Evolutionary conservation across 768 basidiomycete species (phyloP).

Genomic region (Tremella yokohamensis): DNA sequence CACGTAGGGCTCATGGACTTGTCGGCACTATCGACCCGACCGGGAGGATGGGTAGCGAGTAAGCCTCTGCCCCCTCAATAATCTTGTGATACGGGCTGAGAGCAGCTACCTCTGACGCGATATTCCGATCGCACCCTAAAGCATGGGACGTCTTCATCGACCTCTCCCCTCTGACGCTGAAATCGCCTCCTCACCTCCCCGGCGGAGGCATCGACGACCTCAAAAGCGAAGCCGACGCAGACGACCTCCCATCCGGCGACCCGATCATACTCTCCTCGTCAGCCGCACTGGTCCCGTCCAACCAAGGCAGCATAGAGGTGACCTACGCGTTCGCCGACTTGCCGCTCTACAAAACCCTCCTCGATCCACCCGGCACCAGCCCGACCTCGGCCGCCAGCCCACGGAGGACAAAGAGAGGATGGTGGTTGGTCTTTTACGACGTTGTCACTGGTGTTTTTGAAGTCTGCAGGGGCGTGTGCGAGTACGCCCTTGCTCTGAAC

Average conservation of each 20-base stretch:
- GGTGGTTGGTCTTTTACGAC: constrained; percentile 41
- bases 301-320: background rate
- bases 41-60: constrained; percentile 49
- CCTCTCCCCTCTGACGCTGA: constrained; percentile 27
- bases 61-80: constrained; percentile 12
- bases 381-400: constrained; percentile 2
- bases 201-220: too few species aligned
- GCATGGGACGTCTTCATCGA: constrained; percentile 47
- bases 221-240: too few species aligned
- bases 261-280: constrained; percentile 10
- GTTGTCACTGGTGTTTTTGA: constrained; percentile 33
- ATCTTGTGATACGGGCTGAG: background rate
- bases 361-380: constrained; percentile 25
- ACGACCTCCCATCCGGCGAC: too few species aligned
- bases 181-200: constrained; percentile 7
- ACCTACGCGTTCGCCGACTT: constrained; percentile 43
- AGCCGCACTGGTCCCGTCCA: constrained; percentile 1
- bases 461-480: constrained; percentile 47
- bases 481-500: constrained; percentile 35
- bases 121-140: constrained; percentile 38
- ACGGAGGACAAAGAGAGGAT: constrained; percentile 18
- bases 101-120: constrained; percentile 46
- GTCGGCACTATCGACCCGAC: constrained; percentile 21
- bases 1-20: constrained; percentile 48
- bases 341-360: constrained; percentile 36